Evolutionary conservation across 2,329 filamentous ascomycete species (phyloP).

Genomic region (Corynespora cassiicola): DNA sequence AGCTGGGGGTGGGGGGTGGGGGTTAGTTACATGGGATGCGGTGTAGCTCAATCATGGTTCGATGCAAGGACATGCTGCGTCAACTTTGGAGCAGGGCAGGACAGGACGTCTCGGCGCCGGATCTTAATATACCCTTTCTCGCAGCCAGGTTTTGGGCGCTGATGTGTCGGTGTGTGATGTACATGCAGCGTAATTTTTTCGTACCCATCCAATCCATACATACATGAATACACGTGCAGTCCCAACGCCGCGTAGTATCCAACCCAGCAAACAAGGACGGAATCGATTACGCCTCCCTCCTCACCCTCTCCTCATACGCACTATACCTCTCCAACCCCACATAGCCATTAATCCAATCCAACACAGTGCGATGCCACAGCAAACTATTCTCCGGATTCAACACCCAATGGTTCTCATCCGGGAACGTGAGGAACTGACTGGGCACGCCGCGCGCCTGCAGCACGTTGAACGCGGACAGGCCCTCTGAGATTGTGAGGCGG

Average conservation of each 20-base stretch:
- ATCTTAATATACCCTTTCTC: conserved; percentile 7
- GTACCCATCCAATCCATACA: no score
- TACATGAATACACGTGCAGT: no score
- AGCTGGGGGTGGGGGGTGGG: no score
- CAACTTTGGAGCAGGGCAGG: no score
- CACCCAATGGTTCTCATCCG: conserved; percentile 83
- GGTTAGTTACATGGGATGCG: no score
- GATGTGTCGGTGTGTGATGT: no score
- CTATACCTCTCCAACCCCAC: conserved; percentile 58
- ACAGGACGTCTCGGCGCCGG: no score
- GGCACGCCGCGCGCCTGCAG: conserved; percentile 77
- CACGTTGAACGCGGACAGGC: conserved; percentile 83
- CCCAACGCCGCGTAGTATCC: no score
- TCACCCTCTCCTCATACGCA: no score
- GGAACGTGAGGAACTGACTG: conserved; percentile 81
- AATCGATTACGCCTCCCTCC: conserved; percentile 10
- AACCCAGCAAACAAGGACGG: no score
- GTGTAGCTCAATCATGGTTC: no score
- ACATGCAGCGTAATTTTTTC: conserved; percentile 1
- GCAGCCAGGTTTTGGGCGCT: not conserved
- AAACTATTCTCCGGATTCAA: conserved; percentile 90
- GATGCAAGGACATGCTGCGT: no score
- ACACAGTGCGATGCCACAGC: conserved; percentile 86
- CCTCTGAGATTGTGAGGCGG: conserved; percentile 83
- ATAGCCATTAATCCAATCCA: conserved; percentile 75